Base-by-base conservation (phyloP, 1,284 basidiomycete species). In the Malassezia restricta region DNA sequence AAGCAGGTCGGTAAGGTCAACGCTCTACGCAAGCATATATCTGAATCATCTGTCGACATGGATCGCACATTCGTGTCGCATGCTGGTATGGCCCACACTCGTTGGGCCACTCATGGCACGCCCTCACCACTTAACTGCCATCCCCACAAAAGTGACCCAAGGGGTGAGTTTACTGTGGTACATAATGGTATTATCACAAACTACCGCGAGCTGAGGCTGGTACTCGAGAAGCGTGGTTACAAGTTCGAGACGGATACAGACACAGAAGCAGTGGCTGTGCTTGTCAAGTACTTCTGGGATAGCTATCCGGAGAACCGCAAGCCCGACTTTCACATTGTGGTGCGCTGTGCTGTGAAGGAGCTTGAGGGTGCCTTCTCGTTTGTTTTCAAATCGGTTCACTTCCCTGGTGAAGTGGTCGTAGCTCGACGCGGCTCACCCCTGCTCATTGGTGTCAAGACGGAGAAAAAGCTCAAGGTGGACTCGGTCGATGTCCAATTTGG, bases 141-240 rank as follows among this genome's bases (percentile, higher is more conserved):
- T 76, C 94, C 94, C 56, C 83, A 96, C 74, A 84, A 84, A 65
- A 87, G 86, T 35, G 90, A 95, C 74, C 78, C 81, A 32, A 80
- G 61, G 49, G 78, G 78, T 61, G 90, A 96, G 72, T 98, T 99
- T 77, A 82, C 83, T 56, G 79, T 98, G 65, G 91, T 98, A 40
- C 94, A 99, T 81, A 98, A 99, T 71, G 94, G 94, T 75, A 98
- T 98, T 74, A 92, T 98, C 68, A 99, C 94, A 76, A 96, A 96
- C 79, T 83, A 79, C 66, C 77, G 78, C 33, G 92, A 92, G 68
- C 83, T 99, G 68, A 82, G 86, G 64, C 81, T 87, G 65, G 89
- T 99, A 48, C 81, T 99, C 56, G 85, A 90, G 76, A 96, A 96
- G 78, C 83, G 90, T 55, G 94, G 94, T 35, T 96, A 86, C 81